phyloP scores from a whole-genome alignment of 441 rosid species.

The Bocquillonia castaneifolia region DNA sequence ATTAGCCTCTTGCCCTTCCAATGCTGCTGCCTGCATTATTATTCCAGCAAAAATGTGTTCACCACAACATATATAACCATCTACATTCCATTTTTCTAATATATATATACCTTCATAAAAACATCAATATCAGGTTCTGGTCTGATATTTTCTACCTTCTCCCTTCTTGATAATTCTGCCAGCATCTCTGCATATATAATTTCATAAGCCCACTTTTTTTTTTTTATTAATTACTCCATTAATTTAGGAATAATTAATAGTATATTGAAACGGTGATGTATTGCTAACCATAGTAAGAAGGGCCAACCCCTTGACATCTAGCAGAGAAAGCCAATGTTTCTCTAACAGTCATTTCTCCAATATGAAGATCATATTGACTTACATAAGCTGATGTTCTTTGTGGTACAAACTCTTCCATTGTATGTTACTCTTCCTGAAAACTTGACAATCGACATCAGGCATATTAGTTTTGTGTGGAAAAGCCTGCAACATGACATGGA shows the following conservation, averaged over 20 bases:
- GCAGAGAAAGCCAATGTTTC: conserved; percentile 65
- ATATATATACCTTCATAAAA: conserved; percentile 48
- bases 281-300: conserved; percentile 42
- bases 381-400: conserved; percentile 62
- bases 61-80: too few relatives aligned
- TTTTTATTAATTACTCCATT: too few relatives aligned
- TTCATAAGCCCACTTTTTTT: not conserved
- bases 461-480: not conserved
- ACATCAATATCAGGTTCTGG: conserved; percentile 66
- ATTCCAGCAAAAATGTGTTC: too few relatives aligned
- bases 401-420: conserved; percentile 57
- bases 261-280: not conserved
- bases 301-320: conserved; percentile 64
- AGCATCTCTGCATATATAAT: conserved; percentile 40
- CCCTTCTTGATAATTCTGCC: conserved; percentile 51
- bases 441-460: conserved; percentile 25
- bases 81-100: not conserved
- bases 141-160: conserved; percentile 53
- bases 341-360: conserved; percentile 68
- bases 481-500: not conserved
- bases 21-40: conserved; percentile 46
- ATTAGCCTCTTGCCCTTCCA: conserved; percentile 49
- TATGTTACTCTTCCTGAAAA: conserved; percentile 50
- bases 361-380: conserved; percentile 60
- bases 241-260: too few relatives aligned